Evolutionary conservation across 306 rosid species (phyloP).

Genomic region (Prinsepia uniflora): DNA sequence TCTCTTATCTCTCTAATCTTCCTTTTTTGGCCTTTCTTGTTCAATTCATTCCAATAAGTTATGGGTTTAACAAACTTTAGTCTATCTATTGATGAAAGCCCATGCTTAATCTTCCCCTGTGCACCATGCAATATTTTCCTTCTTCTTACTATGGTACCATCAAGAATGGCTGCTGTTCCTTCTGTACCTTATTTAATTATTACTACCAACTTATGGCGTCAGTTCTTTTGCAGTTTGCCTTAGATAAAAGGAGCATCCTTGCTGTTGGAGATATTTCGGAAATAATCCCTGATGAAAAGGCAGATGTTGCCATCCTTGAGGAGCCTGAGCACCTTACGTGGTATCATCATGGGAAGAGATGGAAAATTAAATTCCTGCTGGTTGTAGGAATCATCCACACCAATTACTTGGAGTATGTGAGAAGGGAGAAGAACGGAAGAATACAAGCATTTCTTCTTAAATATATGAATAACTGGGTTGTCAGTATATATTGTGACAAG

Average conservation of each 20-base stretch:
- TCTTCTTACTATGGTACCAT: neutral
- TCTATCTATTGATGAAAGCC: neutral
- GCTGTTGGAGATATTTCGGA: constrained; percentile 93
- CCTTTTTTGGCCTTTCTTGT: neutral
- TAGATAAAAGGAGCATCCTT: constrained; percentile 91
- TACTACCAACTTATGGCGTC: constrained; percentile 23
- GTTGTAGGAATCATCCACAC: constrained; percentile 92
- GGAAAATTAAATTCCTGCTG: constrained; percentile 77
- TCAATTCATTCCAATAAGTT: neutral
- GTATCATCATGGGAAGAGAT: constrained; percentile 97
- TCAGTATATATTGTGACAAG: constrained; percentile 88
- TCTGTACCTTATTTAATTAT: neutral
- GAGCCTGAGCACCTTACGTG: constrained; percentile 98
- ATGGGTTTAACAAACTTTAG: neutral
- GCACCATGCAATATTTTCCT: neutral
- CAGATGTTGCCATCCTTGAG: constrained; percentile 94
- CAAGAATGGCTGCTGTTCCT: neutral
- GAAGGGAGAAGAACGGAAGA: constrained; percentile 87
- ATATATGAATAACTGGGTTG: constrained; percentile 79
- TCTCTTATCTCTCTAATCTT: neutral
- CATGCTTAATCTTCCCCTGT: neutral
- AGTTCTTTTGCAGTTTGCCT: constrained; percentile 54
- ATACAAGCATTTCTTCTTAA: constrained; percentile 67
- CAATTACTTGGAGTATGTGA: constrained; percentile 92
- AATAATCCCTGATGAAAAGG: constrained; percentile 63